These are phyloP conservation scores for Claviceps purpurea DNA, from an alignment of 2,329 filamentous ascomycete species.

Conservation along the genomic window DNA sequence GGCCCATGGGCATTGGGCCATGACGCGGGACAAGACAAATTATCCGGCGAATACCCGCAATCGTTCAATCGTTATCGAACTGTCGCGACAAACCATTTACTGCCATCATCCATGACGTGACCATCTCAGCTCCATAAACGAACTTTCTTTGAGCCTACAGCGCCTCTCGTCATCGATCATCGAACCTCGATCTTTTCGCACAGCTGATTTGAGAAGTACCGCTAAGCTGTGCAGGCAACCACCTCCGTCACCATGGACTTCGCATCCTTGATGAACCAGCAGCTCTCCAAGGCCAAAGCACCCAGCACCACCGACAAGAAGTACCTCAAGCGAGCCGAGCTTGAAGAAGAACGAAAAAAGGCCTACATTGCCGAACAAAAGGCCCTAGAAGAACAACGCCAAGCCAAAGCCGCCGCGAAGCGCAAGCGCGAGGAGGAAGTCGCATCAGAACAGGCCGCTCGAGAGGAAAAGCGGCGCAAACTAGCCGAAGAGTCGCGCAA, in stretches of 20 bases:
- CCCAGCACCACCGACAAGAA: constrained; percentile 43
- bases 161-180: too few species aligned
- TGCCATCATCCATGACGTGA: not conserved
- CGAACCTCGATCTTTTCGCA: too few species aligned
- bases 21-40: constrained; percentile 1
- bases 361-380: constrained; percentile 75
- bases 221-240: not conserved
- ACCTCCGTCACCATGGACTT: constrained; percentile 63
- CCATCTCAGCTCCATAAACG: too few species aligned
- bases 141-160: too few species aligned
- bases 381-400: constrained; percentile 55
- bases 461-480: constrained; percentile 69
- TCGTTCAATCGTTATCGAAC: constrained; percentile 10
- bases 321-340: constrained; percentile 72
- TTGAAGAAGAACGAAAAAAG: constrained; percentile 69
- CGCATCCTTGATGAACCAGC: constrained; percentile 80
- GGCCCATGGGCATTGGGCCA: not conserved
- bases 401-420: constrained; percentile 59
- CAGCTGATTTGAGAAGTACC: too few species aligned
- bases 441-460: constrained; percentile 49
- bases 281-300: constrained; percentile 71
- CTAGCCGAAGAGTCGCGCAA: constrained; percentile 69
- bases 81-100: not conserved
- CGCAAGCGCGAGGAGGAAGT: constrained; percentile 84
- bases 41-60: constrained; percentile 16